Conservation (phyloP, 345 rosid species). For the Eucalyptus pumila region DNA sequence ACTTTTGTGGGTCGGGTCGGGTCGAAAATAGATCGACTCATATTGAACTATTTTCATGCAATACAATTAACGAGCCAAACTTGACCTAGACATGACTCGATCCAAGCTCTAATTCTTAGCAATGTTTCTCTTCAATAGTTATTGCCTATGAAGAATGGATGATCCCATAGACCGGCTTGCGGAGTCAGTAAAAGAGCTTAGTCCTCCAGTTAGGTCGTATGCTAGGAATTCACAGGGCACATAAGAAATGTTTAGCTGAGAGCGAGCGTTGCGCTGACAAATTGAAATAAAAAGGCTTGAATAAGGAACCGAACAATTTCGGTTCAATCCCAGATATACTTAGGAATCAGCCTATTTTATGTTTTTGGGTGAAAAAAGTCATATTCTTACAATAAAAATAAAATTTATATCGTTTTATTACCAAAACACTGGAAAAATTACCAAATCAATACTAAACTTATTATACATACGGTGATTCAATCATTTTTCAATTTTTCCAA, state of each 20-base stretch:
- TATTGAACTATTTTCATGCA: no score
- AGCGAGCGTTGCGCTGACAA: fast-evolving
- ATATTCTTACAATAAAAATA: neutral
- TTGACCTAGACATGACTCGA: no score
- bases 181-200: neutral
- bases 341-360: neutral
- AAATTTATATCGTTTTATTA: no score
- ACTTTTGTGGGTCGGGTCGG: fast-evolving
- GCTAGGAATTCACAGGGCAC: neutral
- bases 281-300: neutral
- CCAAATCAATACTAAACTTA: no score
- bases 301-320: no score
- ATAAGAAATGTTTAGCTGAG: neutral
- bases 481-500: no score
- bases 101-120: neutral
- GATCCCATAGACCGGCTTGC: fast-evolving
- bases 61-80: neutral
- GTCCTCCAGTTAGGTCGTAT: neutral
- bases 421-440: no score
- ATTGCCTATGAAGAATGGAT: neutral
- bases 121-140: no score
- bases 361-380: no score
- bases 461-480: no score
- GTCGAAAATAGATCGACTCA: fast-evolving
- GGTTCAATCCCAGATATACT: neutral